A percentile compares a stretch with the other conserved stretches of the same genome.
phyloP scores from a whole-genome alignment of 352 stramenopile species.

The Phytophthora litchii region DNA sequence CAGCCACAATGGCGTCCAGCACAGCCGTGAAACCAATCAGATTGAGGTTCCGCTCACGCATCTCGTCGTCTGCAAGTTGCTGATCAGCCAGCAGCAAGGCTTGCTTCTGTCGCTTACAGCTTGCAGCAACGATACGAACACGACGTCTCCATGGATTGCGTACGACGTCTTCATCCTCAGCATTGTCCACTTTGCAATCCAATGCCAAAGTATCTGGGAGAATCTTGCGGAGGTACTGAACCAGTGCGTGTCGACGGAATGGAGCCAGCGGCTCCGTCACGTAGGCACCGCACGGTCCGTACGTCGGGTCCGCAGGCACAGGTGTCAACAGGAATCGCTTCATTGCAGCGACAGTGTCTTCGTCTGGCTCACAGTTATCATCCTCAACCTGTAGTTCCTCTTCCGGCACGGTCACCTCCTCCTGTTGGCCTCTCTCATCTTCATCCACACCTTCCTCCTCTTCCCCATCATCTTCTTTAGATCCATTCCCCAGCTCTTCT shows the following conservation, averaged over 20 bases:
- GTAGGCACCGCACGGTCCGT: conserved; percentile 39
- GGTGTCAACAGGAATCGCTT: conserved; percentile 47
- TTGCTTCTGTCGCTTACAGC: conserved; percentile 30
- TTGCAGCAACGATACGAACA: conserved; percentile 52
- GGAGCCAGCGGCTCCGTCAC: conserved; percentile 67
- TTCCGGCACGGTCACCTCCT: conserved; percentile 10
- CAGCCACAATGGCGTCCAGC: conserved; percentile 53
- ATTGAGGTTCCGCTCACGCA: conserved; percentile 54
- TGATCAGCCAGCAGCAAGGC: conserved; percentile 41
- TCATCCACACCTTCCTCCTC: conserved; percentile 27
- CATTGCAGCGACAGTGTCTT: conserved; percentile 34
- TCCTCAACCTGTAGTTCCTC: conserved; percentile 16
- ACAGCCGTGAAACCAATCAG: conserved; percentile 74
- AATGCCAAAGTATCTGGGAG: conserved; percentile 51
- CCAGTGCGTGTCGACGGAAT: conserved; percentile 64
- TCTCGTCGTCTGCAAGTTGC: conserved; percentile 37
- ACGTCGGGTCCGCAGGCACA: conserved; percentile 29
- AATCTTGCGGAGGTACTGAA: conserved; percentile 52
- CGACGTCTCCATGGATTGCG: conserved; percentile 66
- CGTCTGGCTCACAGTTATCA: conserved; percentile 21
- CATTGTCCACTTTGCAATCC: conserved; percentile 76
- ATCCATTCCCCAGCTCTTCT: conserved; percentile 12
- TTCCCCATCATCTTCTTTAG: conserved; percentile 26
- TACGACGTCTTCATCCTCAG: conserved; percentile 39
- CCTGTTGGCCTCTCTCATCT: conserved; percentile 22